These are phyloP conservation scores for Apophysomyces elegans DNA, from an alignment of 371 early-diverging fungal species.

Conservation along the genomic window DNA sequence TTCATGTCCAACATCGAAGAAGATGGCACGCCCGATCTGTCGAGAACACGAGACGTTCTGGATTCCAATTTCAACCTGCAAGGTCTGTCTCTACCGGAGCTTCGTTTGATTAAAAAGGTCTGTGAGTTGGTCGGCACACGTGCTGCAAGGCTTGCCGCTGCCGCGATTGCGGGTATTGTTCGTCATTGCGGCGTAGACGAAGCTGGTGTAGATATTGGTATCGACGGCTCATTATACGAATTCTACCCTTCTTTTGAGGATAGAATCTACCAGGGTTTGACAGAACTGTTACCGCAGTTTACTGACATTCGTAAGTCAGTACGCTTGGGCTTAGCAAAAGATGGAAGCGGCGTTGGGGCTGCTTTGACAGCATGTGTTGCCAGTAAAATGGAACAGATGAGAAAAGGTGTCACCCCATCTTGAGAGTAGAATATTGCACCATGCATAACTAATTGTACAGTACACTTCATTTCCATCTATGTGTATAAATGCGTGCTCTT, in stretches of 20 bases:
- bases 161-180: conserved; percentile 84
- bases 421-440: neutral
- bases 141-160: conserved; percentile 86
- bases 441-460: conserved; percentile 4
- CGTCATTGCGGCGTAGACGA: conserved; percentile 58
- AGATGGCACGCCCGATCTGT: conserved; percentile 72
- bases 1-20: conserved; percentile 91
- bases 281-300: conserved; percentile 61
- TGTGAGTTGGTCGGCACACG: conserved; percentile 89
- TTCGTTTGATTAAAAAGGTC: conserved; percentile 80
- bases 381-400: conserved; percentile 34
- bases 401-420: neutral
- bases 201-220: conserved; percentile 79
- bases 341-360: conserved; percentile 58
- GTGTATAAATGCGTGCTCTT: conserved; percentile 1
- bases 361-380: conserved; percentile 57
- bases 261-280: conserved; percentile 76
- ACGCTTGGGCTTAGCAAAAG: conserved; percentile 61
- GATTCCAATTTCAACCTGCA: conserved; percentile 74
- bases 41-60: conserved; percentile 72
- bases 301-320: conserved; percentile 56
- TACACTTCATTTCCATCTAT: neutral
- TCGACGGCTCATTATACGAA: conserved; percentile 94
- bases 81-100: conserved; percentile 73
- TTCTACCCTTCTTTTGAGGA: conserved; percentile 89